These are phyloP conservation scores for Chaetomium sp. DNA, from an alignment of 2,329 filamentous ascomycete genomes.

Conservation along the genomic window DNA sequence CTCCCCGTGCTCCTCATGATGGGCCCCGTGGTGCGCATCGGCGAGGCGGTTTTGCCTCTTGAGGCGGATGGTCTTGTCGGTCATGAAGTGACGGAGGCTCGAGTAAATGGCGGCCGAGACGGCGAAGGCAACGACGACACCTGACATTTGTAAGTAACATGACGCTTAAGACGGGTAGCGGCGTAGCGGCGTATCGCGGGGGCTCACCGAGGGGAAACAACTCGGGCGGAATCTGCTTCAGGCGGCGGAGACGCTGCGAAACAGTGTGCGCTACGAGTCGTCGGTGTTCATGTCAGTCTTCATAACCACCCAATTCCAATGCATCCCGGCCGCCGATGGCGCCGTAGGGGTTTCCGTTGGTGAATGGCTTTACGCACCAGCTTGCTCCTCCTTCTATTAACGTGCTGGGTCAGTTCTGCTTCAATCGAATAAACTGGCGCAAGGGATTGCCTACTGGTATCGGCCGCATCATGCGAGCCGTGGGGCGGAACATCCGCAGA, in stretches of 20 bases:
- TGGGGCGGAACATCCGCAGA: slow-evolving; percentile 68
- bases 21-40: slow-evolving; percentile 39
- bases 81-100: slow-evolving; percentile 74
- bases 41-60: slow-evolving; percentile 65
- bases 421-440: slow-evolving; percentile 31
- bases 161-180: not conserved
- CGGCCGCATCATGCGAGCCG: slow-evolving; percentile 67
- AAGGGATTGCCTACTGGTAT: slow-evolving; percentile 61
- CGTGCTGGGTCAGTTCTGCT: slow-evolving; percentile 42
- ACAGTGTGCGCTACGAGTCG: slow-evolving; percentile 79
- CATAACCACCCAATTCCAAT: slow-evolving; percentile 7
- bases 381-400: slow-evolving; percentile 64
- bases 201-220: slow-evolving; percentile 86
- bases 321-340: slow-evolving; percentile 7
- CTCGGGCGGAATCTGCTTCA: slow-evolving; percentile 90
- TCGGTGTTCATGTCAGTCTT: slow-evolving; percentile 32
- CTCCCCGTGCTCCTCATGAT: slow-evolving; percentile 1
- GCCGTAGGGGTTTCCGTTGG: slow-evolving; percentile 25
- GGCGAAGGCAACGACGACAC: slow-evolving; percentile 84
- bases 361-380: slow-evolving; percentile 55
- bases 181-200: slow-evolving; percentile 1
- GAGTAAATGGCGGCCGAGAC: slow-evolving; percentile 82
- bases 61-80: slow-evolving; percentile 92
- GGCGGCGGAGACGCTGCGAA: slow-evolving; percentile 87
- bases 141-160: slow-evolving; percentile 46